phyloP scores from a whole-genome alignment of 371 early-diverging fungal species.

The Nematocida sp. region DNA sequence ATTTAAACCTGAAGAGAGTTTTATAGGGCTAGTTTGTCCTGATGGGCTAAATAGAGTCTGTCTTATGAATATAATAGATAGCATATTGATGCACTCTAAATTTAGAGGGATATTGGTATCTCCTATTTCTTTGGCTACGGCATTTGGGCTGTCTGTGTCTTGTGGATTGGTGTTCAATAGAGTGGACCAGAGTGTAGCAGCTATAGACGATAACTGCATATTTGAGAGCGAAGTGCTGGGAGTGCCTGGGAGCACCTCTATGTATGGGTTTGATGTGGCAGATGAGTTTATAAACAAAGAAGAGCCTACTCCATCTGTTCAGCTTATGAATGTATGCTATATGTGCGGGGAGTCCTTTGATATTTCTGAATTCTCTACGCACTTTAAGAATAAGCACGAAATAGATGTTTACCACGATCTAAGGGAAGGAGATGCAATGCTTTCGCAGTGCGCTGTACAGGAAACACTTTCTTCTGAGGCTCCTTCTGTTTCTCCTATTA shows the following conservation, averaged over 20 bases:
- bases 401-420: slow-evolving; percentile 46
- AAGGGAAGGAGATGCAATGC: slow-evolving; percentile 32
- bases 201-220: slow-evolving; percentile 63
- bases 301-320: slow-evolving; percentile 20
- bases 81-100: slow-evolving; percentile 47
- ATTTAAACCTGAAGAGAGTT: slow-evolving; percentile 24
- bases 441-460: slow-evolving; percentile 19
- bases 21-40: slow-evolving; percentile 57
- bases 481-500: not conserved
- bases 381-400: slow-evolving; percentile 52
- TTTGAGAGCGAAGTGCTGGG: slow-evolving; percentile 22
- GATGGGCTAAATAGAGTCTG: slow-evolving; percentile 59
- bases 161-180: slow-evolving; percentile 51
- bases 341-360: slow-evolving; percentile 57
- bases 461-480: not conserved
- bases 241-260: slow-evolving; percentile 1
- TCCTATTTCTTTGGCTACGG: slow-evolving; percentile 54
- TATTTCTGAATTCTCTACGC: slow-evolving; percentile 46
- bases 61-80: slow-evolving; percentile 60
- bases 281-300: slow-evolving; percentile 63
- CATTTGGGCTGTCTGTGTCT: slow-evolving; percentile 34
- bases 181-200: slow-evolving; percentile 10
- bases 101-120: slow-evolving; percentile 60
- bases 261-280: slow-evolving; percentile 60
- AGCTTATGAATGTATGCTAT: slow-evolving; percentile 35